Evolutionary conservation across 139 green algal genomes (phyloP).

Genomic region (Pleodorina starrii): DNA sequence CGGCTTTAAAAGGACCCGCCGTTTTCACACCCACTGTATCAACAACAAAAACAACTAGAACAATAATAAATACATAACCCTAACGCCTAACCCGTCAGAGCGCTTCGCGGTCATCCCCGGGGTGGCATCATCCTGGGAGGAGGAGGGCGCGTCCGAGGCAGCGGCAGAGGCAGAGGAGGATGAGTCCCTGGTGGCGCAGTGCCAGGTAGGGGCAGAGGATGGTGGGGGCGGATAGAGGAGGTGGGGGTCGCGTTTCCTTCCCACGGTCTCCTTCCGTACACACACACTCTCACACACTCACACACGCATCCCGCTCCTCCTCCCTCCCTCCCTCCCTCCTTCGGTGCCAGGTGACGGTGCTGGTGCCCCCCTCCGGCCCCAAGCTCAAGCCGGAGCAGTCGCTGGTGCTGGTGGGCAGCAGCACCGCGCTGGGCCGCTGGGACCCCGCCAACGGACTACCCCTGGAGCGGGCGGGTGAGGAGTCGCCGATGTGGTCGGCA

Average conservation of each 20-base stretch:
- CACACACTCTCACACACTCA: neutral
- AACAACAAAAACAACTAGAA: no score
- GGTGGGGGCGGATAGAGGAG: neutral
- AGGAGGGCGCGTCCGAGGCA: neutral
- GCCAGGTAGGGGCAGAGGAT: constrained; percentile 16
- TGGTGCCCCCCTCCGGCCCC: constrained; percentile 13
- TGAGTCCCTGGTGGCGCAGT: neutral
- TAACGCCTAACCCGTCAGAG: no score
- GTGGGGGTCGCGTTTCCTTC: neutral
- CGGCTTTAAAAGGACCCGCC: no score
- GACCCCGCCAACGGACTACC: constrained; percentile 41
- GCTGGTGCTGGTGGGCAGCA: constrained; percentile 52
- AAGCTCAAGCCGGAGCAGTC: constrained; percentile 19
- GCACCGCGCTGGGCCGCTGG: constrained; percentile 47
- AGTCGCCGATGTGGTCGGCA: constrained; percentile 28
- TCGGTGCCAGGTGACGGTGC: constrained; percentile 8
- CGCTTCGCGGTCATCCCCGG: constrained; percentile 12
- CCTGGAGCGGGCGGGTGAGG: constrained; percentile 42
- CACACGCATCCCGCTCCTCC: neutral
- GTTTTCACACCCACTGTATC: no score
- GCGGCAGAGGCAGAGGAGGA: constrained; percentile 2
- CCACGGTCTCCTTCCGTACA: neutral
- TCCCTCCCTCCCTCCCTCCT: neutral
- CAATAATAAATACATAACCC: no score
- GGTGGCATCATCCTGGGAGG: neutral